Base-by-base conservation (phyloP, 345 rosid species). In the Laguncularia racemosa region DNA sequence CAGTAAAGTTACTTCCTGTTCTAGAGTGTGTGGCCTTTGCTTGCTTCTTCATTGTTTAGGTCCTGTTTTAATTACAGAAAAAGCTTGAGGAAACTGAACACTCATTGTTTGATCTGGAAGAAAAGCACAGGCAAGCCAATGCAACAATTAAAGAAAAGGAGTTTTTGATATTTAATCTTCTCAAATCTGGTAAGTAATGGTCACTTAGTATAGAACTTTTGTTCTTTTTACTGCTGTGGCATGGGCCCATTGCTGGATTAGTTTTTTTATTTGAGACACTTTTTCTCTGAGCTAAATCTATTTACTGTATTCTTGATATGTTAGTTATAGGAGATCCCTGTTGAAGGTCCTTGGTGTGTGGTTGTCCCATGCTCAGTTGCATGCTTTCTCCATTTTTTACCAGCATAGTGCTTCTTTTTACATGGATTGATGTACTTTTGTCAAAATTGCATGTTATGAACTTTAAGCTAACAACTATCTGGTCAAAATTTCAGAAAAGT, bases 101-200 rank as follows among this genome's bases (percentile, higher is more conserved):
- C 60, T 63, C 76, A 13, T 71, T 95, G 79, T 82, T 75, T 69
- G 95, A 95, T 74, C 90, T 95, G 1, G 92, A 95, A 83, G 99
- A 88, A 73, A 90, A 83, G 71, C 90, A 90, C 71, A 72, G 87
- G 74, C 89, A 88, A 62, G 95, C 99, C 58, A 95, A 95, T 78
- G 88, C 80, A 62, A 84, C 88, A 46, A 89, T 95, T 52, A 95
- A 80, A 74, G 93, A 90, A 75, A 90, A 87, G 68, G 97, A 95
- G 55, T 89, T 78, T 77, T 81, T 95, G 57, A 95, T 95, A 75
- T 73, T 67, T 46, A 84, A 81, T 78, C 95, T 95, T 60, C 96
- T 90, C 26, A 84, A 81, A 72, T 88, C 92, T 66, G 97, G 98
- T 92, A 56, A 76, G 74, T 43, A 44, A 52, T 57, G 16, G 48